These are phyloP conservation scores for Endotrypanum monterogeii DNA, from an alignment of 208 protist genomes.

Conservation along the genomic window DNA sequence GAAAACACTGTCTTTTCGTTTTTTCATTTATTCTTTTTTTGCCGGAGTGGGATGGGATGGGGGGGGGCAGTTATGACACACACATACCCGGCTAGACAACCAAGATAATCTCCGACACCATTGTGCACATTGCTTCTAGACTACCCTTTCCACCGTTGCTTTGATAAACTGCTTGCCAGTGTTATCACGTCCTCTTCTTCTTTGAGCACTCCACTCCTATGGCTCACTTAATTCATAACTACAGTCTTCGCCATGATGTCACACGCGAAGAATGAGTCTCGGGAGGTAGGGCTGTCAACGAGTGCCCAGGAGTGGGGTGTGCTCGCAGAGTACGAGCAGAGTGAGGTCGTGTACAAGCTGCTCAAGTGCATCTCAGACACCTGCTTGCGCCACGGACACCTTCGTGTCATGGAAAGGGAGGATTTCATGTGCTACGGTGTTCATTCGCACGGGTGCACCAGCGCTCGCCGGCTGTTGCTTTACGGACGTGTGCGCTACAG, in stretches of 20 bases:
- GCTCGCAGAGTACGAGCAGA: conserved; percentile 75
- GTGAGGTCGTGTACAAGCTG: conserved; percentile 53
- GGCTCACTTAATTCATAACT: not conserved
- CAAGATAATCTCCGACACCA: no score
- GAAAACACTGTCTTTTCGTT: not conserved
- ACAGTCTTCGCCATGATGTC: not conserved
- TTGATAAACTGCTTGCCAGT: not conserved
- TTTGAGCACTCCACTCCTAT: not conserved
- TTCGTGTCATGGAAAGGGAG: conserved; percentile 60
- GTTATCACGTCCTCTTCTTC: conserved; percentile 10
- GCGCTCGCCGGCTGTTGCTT: conserved; percentile 45
- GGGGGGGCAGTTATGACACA: not conserved
- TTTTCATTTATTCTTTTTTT: conserved; percentile 2
- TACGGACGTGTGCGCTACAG: conserved; percentile 64
- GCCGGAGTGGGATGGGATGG: not conserved
- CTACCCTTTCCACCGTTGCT: not conserved
- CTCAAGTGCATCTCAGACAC: conserved; percentile 46
- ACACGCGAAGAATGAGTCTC: conserved; percentile 1
- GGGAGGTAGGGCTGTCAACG: not conserved
- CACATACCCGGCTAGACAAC: no score
- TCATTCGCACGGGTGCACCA: not conserved
- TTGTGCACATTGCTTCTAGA: not conserved
- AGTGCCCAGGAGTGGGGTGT: conserved; percentile 47
- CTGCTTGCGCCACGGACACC: conserved; percentile 51
- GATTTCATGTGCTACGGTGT: conserved; percentile 22